Base-by-base conservation (phyloP, 2,329 filamentous ascomycete species). In the Pyrenophora tritici-repentis region DNA sequence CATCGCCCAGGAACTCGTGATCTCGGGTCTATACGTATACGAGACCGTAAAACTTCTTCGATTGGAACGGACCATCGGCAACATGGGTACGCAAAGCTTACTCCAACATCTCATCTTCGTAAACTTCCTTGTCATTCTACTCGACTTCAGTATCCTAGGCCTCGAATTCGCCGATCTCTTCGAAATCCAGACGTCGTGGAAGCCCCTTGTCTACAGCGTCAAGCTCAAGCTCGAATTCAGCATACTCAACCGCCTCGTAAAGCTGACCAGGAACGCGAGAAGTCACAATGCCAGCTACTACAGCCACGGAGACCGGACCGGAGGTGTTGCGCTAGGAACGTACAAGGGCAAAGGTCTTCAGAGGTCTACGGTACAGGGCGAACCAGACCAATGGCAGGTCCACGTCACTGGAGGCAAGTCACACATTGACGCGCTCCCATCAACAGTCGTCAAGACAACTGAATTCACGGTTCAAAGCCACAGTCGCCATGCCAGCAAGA, bases 181-280 rank as follows among this genome's bases (percentile, higher is more conserved):
- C 46, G 56, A 61, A 29, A 52, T 67, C 6, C 58, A 62, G 41
- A 65, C 63, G 2, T 61, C 70, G 2, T 65, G 70, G 47, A 75
- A 76, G 44, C 66, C 61, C 4, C 69, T 76, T 7, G 68, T 75
- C 9, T 77, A 77, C 58, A 74, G 73, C 52, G 58, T 76, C 53
- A 77, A 77, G 58, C 69, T 81, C 29, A 80, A 81, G 56, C 72
- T 82, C n/a, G 82, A 84, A 61, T 77, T 78, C 56, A 76, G 77
- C 22, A 76, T 85, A 41, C 69, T 85, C 24, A 75, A 81, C 35
- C 61, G 56, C 22, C 53, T 64, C 16, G 60, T 61, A 35, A 47
- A 52, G 8, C 20, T 43, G 39, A 61, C 55, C 1, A 48, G 18
- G 24, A 42, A 36, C 31, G 48, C 24, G 14, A 31, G 48, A 14